Evolutionary conservation across 2,329 filamentous ascomycete genomes (phyloP).

Genomic region (Aspergillus terreus): DNA sequence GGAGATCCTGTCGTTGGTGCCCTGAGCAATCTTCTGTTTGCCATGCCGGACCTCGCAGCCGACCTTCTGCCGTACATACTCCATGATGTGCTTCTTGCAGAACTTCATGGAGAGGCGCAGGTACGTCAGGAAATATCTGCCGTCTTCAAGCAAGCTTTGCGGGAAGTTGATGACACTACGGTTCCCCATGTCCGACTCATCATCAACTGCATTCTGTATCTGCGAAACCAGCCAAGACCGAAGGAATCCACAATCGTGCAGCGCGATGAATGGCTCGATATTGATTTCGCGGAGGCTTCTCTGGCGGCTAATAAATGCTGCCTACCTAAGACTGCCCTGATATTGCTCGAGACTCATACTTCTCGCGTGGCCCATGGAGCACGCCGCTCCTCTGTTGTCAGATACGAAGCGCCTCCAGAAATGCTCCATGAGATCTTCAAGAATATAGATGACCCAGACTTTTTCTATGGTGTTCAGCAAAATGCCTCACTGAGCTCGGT

Average conservation of each 20-base stretch:
- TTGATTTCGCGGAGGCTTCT: conserved; percentile 70
- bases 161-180: conserved; percentile 36
- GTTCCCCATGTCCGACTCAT: conserved; percentile 67
- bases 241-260: conserved; percentile 76
- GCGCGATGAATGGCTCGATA: conserved; percentile 76
- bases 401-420: conserved; percentile 56
- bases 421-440: conserved; percentile 80
- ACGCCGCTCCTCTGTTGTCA: conserved; percentile 62
- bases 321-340: conserved; percentile 80
- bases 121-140: conserved; percentile 63
- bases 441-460: conserved; percentile 91
- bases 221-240: conserved; percentile 74
- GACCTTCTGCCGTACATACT: conserved; percentile 77
- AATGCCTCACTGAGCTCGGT: conserved; percentile 72
- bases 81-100: conserved; percentile 71
- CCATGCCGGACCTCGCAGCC: conserved; percentile 66
- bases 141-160: conserved; percentile 63
- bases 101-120: conserved; percentile 59
- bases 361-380: conserved; percentile 57
- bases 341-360: conserved; percentile 73
- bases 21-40: conserved; percentile 62
- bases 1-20: conserved; percentile 67
- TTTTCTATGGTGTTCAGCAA: conserved; percentile 88
- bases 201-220: conserved; percentile 76
- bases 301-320: conserved; percentile 70